Base-by-base conservation (phyloP, 371 early-diverging fungal species). In the Nosema muscidifuracis region DNA sequence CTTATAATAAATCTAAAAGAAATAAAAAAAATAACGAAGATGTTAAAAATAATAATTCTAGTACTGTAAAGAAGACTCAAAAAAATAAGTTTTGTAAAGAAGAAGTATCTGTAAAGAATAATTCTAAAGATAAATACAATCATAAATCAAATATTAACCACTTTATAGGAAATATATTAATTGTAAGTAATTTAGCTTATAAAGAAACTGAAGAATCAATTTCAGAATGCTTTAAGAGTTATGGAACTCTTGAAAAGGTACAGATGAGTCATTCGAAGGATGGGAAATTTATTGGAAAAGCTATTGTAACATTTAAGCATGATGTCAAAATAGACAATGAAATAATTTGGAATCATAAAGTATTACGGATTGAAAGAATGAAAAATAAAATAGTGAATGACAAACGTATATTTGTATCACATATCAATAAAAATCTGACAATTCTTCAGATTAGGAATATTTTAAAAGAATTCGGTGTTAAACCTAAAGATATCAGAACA, bases 121-220 rank as follows among this genome's bases (percentile, higher is more conserved):
- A 24, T 1, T 24, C 55, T 55, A 22, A 6, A 18, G 16, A 34
- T 6, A 24, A 58, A 68, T 42, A 74, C 1, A 26, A n/a, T n/a
- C n/a, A n/a, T n/a, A n/a, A n/a, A n/a, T n/a, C n/a, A n/a, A n/a
- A n/a, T n/a, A n/a, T n/a, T 55, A 63, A 56, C 42, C 38, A 57
- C 10, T 12, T 55, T 44, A 9, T 10, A 31, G 2, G n/a, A 58
- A 73, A 73, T 61, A 78, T 70, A 22, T 47, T 66, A 18, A 61
- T 80, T 26, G 75, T 80, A 13, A 71, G 61, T 12, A 76, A 76
- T 43, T 42, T 82, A 2, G 56, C 71, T 13, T 74, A 72, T 40
- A 82, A 76, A 61, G 80, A 80, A 57, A 76, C 68, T 2, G 74
- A 80, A 38, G 78, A 74, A 20, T 53, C 69, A n/a, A 50, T 82